These are phyloP conservation scores for Phytophthora melonis DNA, from an alignment of 352 stramenopile genomes.

Conservation along the genomic window DNA sequence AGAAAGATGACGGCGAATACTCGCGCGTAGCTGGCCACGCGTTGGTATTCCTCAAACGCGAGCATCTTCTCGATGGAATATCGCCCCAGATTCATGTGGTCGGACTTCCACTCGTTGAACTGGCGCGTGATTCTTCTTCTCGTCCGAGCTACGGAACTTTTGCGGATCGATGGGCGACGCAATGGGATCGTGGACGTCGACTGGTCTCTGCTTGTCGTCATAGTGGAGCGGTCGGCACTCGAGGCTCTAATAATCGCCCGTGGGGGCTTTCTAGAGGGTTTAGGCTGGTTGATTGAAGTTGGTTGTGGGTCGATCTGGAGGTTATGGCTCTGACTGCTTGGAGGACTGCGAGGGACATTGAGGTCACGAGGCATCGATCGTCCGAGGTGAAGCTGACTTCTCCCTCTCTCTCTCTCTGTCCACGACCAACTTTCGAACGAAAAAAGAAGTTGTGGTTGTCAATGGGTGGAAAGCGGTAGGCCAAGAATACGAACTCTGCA, in stretches of 20 bases:
- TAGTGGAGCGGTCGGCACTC: not conserved
- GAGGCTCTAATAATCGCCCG: not conserved
- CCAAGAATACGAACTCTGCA: not conserved
- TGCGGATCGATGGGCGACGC: conserved; percentile 3
- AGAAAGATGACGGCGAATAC: conserved; percentile 23
- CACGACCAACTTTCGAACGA: not conserved
- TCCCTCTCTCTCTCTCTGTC: too few relatives aligned
- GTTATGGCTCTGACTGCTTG: not conserved
- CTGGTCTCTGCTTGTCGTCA: not conserved
- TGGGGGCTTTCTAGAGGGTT: not conserved
- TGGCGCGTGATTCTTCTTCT: conserved; percentile 4
- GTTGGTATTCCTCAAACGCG: conserved; percentile 35
- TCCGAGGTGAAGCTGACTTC: not conserved
- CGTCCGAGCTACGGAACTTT: not conserved
- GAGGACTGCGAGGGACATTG: not conserved
- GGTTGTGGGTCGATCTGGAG: not conserved
- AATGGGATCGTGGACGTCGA: not conserved
- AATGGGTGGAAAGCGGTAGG: not conserved
- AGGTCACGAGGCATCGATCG: not conserved
- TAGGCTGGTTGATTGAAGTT: not conserved
- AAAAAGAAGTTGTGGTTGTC: not conserved
- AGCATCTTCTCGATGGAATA: conserved; percentile 46
- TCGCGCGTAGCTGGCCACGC: conserved; percentile 4
- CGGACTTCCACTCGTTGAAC: conserved; percentile 35
- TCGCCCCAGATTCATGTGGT: conserved; percentile 39